Base-by-base conservation (phyloP, 305 asterid species). In the Fraxinus velutina region DNA sequence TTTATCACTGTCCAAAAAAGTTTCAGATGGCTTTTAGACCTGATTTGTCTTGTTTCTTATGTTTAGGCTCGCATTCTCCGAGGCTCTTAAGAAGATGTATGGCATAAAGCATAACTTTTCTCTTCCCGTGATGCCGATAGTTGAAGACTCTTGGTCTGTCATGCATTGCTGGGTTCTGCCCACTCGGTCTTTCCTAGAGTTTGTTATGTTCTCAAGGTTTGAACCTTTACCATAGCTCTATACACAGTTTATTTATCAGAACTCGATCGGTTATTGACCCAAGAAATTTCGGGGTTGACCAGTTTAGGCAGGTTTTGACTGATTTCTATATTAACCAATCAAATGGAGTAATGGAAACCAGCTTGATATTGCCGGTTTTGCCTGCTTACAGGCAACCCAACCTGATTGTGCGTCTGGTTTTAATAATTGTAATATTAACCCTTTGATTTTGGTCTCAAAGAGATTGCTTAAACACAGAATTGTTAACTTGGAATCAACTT, bases 151-250 rank as follows among this genome's bases (percentile, higher is more conserved):
- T 60, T 96, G 98, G 98, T 90, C 98, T 68, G 98, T 90, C 85
- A 94, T 90, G 98, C 95, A 96, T 84, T 90, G 93, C 73, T 96
- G 99, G 98, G 93, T 80, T 82, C 88, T 94, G 83, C 99, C 99
- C 2, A 94, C 99, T 42, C 89, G 88, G 87, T 93, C 98, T 74
- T 96, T 96, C 85, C 33, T 93, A 86, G 99, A 96, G 90, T 92
- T 96, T 79, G 95, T 89, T 70, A 92, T 96, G 99, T 96, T 96
- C 81, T 96, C 99, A 72, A 96, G 99, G 99, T 96, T 83, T 62
- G 75, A 76, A 47, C 79, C 66, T 66, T 27, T 85, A 33, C 10
- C 13, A 15, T 55, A 30, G 13, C 77, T 75, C 52, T 39, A 1
- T 10, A 27, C 42, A 27, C 1, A n/a, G 10, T 64, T 24, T 64